Evolutionary conservation across 2,329 filamentous ascomycete species (phyloP), one percentile per base, ranked within the genome.

Genomic region (Alternaria tenuissima): DNA sequence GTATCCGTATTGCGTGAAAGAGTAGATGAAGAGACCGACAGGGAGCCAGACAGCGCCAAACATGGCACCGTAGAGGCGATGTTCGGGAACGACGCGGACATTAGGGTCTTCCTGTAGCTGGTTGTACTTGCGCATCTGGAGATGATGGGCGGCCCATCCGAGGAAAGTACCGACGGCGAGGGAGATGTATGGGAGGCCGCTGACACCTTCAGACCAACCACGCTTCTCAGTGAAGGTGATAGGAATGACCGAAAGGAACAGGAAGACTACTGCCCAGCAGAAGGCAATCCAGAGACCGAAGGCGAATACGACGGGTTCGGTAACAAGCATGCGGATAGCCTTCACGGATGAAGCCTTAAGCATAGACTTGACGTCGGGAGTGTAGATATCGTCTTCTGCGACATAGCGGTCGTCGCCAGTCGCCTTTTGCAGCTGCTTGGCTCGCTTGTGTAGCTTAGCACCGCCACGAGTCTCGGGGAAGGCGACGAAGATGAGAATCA

Each of bases 261-360:
- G 79, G 79, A 85, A 86, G 43, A 83, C 79, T 20, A 85, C 80
- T 65, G 82, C 83, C 83, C 83, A 86, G 65, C 81, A 81, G 71
- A 85, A 85, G 16, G 78, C 77, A 59, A 85, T 84, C 83, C 83
- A 85, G 28, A 84, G 71, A 56, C 83, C 83, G 46, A 84, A 84
- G 28, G 80, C 78, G 57, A 84, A 83, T 5, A 84, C 81, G 9
- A 83, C 81, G 20, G 82, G 82, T 64, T 85, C 82, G 3, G 81
- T 82, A 59, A 79, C 71, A 5, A 84, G 77, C 82, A 85, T 83
- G 62, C 81, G 75, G 59, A 84, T 76, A 7, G 83, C 82, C 67
- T 84, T 85, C 65, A 85, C 79, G n/a, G 82, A 85, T 0, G 83
- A 84, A 47, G 79, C 77, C 63, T 81, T 79, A 11, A 82, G 69